Conservation (phyloP, 2,329 filamentous ascomycete genomes). For the Cladosporium sp. region DNA sequence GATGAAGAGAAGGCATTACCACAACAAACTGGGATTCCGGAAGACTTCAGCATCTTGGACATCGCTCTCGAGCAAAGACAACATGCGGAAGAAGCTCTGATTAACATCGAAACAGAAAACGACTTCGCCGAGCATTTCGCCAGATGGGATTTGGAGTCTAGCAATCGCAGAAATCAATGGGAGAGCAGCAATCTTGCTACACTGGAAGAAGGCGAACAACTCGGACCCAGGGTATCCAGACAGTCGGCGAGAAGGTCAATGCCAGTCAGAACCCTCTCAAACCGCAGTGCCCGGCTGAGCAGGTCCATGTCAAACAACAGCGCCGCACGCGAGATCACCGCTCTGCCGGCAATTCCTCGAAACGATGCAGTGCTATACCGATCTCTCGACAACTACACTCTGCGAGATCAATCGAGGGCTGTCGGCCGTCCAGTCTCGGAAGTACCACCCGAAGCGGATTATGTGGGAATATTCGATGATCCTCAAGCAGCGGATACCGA, state of each 20-base stretch:
- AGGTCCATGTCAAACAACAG: background rate
- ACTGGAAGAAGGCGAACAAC: background rate
- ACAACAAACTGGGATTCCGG: background rate
- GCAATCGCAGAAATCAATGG: background rate
- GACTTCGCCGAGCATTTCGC: background rate
- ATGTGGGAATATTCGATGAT: background rate
- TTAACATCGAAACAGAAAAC: background rate
- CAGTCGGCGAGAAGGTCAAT: background rate
- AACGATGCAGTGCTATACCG: background rate
- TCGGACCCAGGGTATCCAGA: background rate
- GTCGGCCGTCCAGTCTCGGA: background rate
- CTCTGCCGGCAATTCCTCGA: background rate
- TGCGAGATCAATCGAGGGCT: background rate
- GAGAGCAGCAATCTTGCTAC: background rate
- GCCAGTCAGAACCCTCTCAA: background rate
- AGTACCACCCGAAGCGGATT: background rate
- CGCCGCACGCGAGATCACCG: background rate
- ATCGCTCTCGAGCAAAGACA: background rate
- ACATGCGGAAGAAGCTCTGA: background rate
- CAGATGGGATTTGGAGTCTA: background rate
- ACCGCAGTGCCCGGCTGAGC: background rate
- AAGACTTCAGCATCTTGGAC: background rate
- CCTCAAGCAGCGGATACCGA: background rate
- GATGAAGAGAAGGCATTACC: background rate
- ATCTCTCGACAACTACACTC: background rate